Base-by-base conservation (phyloP, 768 basidiomycete species). In the Naematelia aurantialba region DNA sequence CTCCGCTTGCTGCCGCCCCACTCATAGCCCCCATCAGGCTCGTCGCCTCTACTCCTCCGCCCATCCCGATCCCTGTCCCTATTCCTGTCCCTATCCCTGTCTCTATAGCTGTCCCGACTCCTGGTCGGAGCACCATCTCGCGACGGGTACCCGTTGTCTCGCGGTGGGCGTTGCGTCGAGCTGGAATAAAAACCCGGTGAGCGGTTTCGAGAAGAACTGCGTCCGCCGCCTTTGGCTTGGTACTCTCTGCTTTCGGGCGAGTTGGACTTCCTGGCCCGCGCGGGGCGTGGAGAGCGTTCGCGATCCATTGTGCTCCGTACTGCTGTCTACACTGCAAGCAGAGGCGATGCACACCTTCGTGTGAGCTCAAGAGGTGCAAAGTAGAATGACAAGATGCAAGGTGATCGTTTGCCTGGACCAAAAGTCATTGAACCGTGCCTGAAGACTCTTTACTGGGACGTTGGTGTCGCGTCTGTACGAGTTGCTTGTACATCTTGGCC, bases 191-290 rank as follows among this genome's bases (percentile, higher is more conserved):
- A 49, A 22, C 55, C 56, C 11, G 65, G 64, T 48, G 61, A 66
- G 22, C 67, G 49, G 2, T 57, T 26, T 21, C 67, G 48, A n/a
- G 65, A 59, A 8, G 65, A 69, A 31, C 67, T 67, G 22, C 63
- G 47, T 11, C 62, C 65, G 13, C 64, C 58, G 11, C 70, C 70
- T 39, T 67, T 56, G 14, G 62, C 55, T 12, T 55, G 49, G 52
- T 60, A 69, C 17, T 67, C 59, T 22, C 67, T 48, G 13, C 31
- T 29, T 31, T 60, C 57, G 44, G 70, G 70, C 3, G 67, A 68
- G 12, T 31, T 39, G 1, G 70, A 72, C 3, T 59, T 39, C 22
- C 65, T 39, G 17, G 34, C 8, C 8, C 17, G 34, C 8, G 34
- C 8, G 8, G 8, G 34, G 34, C 34, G 34, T 39, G 34, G 34